Evolutionary conservation across 2,329 filamentous ascomycete genomes (phyloP).

Genomic region (Botryosphaeria agaves): DNA sequence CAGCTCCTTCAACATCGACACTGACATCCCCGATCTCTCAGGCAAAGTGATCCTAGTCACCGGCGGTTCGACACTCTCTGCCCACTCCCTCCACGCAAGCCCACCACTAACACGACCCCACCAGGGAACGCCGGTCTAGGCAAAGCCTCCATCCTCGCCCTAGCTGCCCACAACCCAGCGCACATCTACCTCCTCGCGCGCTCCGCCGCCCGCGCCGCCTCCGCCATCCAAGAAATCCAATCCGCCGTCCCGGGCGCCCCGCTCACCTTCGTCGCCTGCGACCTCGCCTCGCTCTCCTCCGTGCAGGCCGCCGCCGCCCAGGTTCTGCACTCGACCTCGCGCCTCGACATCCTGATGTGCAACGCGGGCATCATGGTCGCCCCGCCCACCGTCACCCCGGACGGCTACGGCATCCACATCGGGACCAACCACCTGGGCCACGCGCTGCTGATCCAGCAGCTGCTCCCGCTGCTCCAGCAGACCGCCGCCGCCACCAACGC

Average conservation of each 20-base stretch:
- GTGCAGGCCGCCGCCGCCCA: slow-evolving; percentile 25
- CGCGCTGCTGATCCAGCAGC: slow-evolving; percentile 8
- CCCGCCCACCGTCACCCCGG: slow-evolving; percentile 6
- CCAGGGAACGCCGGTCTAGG: slow-evolving; percentile 29
- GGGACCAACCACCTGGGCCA: slow-evolving; percentile 13
- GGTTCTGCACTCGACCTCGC: slow-evolving; percentile 22
- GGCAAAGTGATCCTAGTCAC: slow-evolving; percentile 15
- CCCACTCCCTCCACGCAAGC: background rate
- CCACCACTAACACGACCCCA: background rate
- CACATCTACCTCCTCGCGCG: slow-evolving; percentile 39
- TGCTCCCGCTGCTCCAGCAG: slow-evolving; percentile 4
- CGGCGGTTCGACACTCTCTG: slow-evolving; percentile 4
- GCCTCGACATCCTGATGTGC: slow-evolving; percentile 14
- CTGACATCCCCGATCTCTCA: slow-evolving; percentile 13
- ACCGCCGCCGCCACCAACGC: slow-evolving; percentile 1
- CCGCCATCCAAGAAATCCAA: slow-evolving; percentile 24
- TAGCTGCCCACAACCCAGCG: slow-evolving; percentile 32
- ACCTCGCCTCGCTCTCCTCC: slow-evolving; percentile 32
- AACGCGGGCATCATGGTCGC: slow-evolving; percentile 10
- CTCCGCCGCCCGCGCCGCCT: slow-evolving; percentile 23
- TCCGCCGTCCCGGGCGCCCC: slow-evolving; percentile 15
- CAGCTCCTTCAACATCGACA: slow-evolving; percentile 10
- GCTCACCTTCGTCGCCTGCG: slow-evolving; percentile 28
- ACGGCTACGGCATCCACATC: slow-evolving; percentile 11
- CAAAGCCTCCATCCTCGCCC: slow-evolving; percentile 27